Percentiles rank a stretch among this genome's conserved stretches.
Conservation (phyloP, 306 rosid species). For the Trifolium pratense region DNA sequence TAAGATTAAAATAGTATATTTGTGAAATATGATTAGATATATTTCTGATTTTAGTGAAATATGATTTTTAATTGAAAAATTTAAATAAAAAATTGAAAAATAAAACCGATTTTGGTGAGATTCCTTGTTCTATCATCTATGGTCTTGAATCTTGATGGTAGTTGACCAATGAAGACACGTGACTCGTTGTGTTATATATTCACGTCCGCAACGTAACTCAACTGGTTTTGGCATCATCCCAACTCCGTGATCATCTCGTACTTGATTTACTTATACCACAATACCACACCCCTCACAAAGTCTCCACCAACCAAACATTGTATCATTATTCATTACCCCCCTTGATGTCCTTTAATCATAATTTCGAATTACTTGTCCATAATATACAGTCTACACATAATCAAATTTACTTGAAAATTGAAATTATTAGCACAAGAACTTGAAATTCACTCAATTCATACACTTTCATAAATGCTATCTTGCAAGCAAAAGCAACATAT, state of each 20-base stretch:
- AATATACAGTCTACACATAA: too few species aligned
- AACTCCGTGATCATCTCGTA: slow-evolving; percentile 28
- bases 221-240: slow-evolving; percentile 2
- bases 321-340: neutral
- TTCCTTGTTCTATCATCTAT: too few species aligned
- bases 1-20: too few species aligned
- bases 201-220: slow-evolving; percentile 10
- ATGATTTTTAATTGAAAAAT: too few species aligned
- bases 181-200: neutral
- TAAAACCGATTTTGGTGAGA: too few species aligned
- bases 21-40: too few species aligned
- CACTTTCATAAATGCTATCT: neutral
- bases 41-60: too few species aligned
- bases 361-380: too few species aligned
- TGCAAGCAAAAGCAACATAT: slow-evolving; percentile 11
- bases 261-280: neutral
- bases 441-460: slow-evolving; percentile 22
- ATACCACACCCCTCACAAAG: neutral
- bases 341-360: too few species aligned
- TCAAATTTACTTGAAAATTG: too few species aligned
- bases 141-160: neutral
- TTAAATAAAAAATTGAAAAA: too few species aligned
- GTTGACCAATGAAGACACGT: slow-evolving; percentile 19
- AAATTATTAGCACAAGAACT: neutral
- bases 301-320: neutral